Conservation (phyloP, 768 basidiomycete species). For the Psilocybe sp. region DNA sequence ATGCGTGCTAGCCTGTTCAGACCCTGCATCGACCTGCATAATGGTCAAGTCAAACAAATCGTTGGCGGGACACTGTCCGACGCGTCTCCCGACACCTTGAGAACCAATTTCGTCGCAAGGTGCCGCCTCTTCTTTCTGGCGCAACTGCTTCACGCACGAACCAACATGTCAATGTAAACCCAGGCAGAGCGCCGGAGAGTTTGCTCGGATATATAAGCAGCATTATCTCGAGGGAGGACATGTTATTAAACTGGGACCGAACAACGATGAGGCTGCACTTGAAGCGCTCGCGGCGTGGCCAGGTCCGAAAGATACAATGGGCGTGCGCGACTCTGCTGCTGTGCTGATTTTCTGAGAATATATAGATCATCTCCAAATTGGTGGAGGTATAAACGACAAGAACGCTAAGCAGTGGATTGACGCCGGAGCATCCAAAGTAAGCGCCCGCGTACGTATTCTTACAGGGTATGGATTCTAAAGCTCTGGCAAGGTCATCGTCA, state of each 20-base stretch:
- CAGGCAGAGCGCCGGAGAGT: constrained; percentile 78
- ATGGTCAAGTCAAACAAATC: constrained; percentile 96
- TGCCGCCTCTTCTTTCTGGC: constrained; percentile 28
- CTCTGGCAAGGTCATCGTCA: constrained; percentile 83
- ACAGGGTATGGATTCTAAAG: constrained; percentile 1
- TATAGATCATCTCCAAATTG: constrained; percentile 81
- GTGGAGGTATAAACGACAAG: constrained; percentile 82
- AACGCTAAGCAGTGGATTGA: constrained; percentile 87
- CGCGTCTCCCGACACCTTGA: constrained; percentile 50
- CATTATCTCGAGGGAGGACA: constrained; percentile 82
- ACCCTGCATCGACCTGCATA: constrained; percentile 96
- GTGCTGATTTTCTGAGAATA: constrained; percentile 10
- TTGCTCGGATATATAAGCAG: constrained; percentile 72
- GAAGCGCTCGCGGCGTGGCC: constrained; percentile 86
- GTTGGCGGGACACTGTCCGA: constrained; percentile 93
- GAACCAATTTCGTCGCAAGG: constrained; percentile 93
- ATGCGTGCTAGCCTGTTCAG: constrained; percentile 59
- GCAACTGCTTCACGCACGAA: constrained; percentile 4
- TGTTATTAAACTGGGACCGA: constrained; percentile 91
- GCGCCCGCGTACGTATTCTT: neutral
- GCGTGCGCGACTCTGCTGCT: constrained; percentile 2
- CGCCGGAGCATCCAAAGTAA: constrained; percentile 84
- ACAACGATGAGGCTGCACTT: constrained; percentile 86
- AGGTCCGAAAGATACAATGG: constrained; percentile 35
- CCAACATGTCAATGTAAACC: constrained; percentile 4